Percentiles rank a stretch among this genome's conserved stretches.
phyloP scores from a whole-genome alignment of 768 basidiomycete genomes.

The Rhodotorula taiwanensis region DNA sequence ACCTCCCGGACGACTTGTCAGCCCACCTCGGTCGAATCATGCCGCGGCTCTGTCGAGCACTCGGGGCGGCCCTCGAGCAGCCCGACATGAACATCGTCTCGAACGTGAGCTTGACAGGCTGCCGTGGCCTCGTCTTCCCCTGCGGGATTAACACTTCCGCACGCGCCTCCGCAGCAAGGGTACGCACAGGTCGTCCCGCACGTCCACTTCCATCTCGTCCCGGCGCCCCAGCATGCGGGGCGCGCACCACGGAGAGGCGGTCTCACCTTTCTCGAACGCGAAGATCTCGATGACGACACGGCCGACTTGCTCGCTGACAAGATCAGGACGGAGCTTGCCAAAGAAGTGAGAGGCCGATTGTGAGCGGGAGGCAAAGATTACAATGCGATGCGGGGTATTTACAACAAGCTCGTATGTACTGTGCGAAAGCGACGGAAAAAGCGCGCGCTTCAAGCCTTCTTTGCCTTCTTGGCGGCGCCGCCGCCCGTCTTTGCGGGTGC shows the following conservation, averaged over 20 bases:
- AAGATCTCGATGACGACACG: constrained; percentile 22
- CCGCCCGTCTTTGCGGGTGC: too few species aligned
- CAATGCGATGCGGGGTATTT: too few species aligned
- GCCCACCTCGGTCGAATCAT: constrained; percentile 15
- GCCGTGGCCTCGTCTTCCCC: too few species aligned
- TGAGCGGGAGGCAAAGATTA: background rate
- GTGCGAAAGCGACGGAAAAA: background rate
- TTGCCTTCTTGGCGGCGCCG: background rate
- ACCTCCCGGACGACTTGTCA: constrained; percentile 9
- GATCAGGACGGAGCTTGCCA: constrained; percentile 15
- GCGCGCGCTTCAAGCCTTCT: background rate
- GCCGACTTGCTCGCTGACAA: background rate
- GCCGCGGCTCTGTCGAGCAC: constrained; percentile 11
- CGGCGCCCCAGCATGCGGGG: background rate
- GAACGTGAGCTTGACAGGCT: too few species aligned
- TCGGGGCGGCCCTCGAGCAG: constrained; percentile 13
- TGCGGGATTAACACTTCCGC: too few species aligned
- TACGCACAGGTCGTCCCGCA: constrained; percentile 31
- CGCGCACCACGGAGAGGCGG: background rate
- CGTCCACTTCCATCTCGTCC: constrained; percentile 25
- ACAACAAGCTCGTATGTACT: too few species aligned
- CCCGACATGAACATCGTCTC: constrained; percentile 25
- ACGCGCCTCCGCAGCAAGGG: constrained; percentile 24
- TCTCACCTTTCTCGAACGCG: background rate
- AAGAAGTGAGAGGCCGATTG: background rate